phyloP scores from a whole-genome alignment of 192 early-diverging fungal genomes.

The Backusella tarrabulga region DNA sequence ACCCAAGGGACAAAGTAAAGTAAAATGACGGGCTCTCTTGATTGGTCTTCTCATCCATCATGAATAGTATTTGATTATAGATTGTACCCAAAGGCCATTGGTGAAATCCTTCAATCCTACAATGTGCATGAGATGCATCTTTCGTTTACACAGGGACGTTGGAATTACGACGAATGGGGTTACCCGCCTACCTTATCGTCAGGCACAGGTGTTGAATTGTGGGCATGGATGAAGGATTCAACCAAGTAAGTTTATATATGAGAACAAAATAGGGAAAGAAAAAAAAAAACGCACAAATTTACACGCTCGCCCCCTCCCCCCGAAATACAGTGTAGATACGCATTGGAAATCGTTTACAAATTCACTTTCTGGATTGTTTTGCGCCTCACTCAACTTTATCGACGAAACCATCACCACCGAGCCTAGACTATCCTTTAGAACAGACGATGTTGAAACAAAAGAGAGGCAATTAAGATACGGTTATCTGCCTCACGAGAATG shows the following conservation, averaged over 20 bases:
- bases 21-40: neutral
- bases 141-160: conserved; percentile 88
- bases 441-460: conserved; percentile 28
- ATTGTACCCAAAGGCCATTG: conserved; percentile 80
- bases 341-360: conserved; percentile 89
- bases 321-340: conserved; percentile 49
- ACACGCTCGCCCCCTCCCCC: no score
- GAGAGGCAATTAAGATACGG: conserved; percentile 64
- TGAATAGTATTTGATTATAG: conserved; percentile 65
- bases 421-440: conserved; percentile 52
- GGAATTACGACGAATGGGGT: conserved; percentile 82
- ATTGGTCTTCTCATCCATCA: neutral
- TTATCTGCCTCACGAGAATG: conserved; percentile 85
- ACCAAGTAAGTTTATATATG: conserved; percentile 1
- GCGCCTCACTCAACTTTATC: conserved; percentile 95
- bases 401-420: conserved; percentile 72
- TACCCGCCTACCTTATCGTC: conserved; percentile 55
- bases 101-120: conserved; percentile 76
- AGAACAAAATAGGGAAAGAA: neutral
- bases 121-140: conserved; percentile 80
- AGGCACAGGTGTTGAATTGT: conserved; percentile 75
- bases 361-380: conserved; percentile 91
- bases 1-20: conserved; percentile 6
- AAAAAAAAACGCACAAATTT: neutral
- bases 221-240: conserved; percentile 59